A percentile compares a stretch with the other conserved stretches of the same genome.
Conservation (phyloP, 176 grass and related monocot genomes). For the Raddia guianensis region DNA sequence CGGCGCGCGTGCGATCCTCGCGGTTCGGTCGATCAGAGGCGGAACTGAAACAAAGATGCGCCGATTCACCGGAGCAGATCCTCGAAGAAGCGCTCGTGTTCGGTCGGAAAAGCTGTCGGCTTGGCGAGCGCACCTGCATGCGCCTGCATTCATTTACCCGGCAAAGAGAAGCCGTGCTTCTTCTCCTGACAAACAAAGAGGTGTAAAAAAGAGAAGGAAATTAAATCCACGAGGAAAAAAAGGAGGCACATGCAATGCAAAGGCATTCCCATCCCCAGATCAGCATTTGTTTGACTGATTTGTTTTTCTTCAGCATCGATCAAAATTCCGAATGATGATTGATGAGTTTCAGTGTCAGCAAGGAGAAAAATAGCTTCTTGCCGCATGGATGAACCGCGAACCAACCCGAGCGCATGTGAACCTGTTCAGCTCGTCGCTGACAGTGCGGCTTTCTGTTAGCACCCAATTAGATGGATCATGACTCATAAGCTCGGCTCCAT, state of each 20-base stretch:
- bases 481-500: constrained; percentile 4
- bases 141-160: constrained; percentile 2
- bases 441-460: not conserved
- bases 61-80: not conserved
- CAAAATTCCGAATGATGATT: not conserved
- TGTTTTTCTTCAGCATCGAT: not conserved
- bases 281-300: not conserved
- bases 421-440: not conserved
- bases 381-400: not conserved
- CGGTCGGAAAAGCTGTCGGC: constrained; percentile 8
- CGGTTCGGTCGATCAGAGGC: not conserved
- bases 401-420: not conserved
- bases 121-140: not conserved
- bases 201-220: not conserved
- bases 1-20: not conserved
- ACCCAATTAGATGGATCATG: not conserved
- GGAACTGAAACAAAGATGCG: not conserved
- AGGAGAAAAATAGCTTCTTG: not conserved
- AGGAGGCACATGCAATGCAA: too few relatives aligned
- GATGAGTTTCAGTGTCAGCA: not conserved
- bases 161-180: not conserved
- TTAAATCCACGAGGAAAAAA: not conserved
- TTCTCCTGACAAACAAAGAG: not conserved
- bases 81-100: not conserved
- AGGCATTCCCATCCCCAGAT: not conserved